Evolutionary conservation across 441 rosid species (phyloP).

Genomic region (Erodium trifolium): DNA sequence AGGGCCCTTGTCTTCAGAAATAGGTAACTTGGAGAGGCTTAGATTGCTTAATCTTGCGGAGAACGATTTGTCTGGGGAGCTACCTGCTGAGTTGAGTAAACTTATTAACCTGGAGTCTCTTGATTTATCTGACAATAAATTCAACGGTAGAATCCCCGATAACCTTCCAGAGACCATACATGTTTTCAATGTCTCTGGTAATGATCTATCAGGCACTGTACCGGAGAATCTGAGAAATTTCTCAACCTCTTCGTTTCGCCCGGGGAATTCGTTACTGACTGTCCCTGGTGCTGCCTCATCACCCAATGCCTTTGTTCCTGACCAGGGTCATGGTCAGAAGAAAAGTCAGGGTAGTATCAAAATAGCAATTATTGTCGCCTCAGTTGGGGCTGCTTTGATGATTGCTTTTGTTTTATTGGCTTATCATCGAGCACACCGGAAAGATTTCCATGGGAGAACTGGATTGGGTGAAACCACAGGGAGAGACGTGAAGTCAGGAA

Average conservation of each 20-base stretch:
- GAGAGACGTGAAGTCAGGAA: slow-evolving; percentile 49
- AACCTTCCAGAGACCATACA: slow-evolving; percentile 47
- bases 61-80: slow-evolving; percentile 54
- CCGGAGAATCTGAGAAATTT: slow-evolving; percentile 51
- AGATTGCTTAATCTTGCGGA: slow-evolving; percentile 55
- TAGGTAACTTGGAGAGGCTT: slow-evolving; percentile 56
- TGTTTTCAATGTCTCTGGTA: slow-evolving; percentile 66
- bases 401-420: slow-evolving; percentile 62
- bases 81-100: slow-evolving; percentile 68
- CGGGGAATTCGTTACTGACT: slow-evolving; percentile 50
- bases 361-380: slow-evolving; percentile 67
- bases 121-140: slow-evolving; percentile 71
- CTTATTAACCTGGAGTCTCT: slow-evolving; percentile 58
- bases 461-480: slow-evolving; percentile 37
- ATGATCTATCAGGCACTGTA: slow-evolving; percentile 60
- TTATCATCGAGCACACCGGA: slow-evolving; percentile 53
- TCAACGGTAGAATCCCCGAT: slow-evolving; percentile 59
- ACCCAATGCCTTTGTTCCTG: slow-evolving; percentile 15
- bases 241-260: slow-evolving; percentile 48
- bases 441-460: slow-evolving; percentile 58
- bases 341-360: slow-evolving; percentile 33
- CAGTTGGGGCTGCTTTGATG: slow-evolving; percentile 57
- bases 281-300: slow-evolving; percentile 26
- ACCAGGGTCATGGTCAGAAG: slow-evolving; percentile 11
- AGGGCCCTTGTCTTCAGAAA: slow-evolving; percentile 54